Evolutionary conservation across 2,329 filamentous ascomycete species (phyloP).

Genomic region (Alternaria tenuissima): DNA sequence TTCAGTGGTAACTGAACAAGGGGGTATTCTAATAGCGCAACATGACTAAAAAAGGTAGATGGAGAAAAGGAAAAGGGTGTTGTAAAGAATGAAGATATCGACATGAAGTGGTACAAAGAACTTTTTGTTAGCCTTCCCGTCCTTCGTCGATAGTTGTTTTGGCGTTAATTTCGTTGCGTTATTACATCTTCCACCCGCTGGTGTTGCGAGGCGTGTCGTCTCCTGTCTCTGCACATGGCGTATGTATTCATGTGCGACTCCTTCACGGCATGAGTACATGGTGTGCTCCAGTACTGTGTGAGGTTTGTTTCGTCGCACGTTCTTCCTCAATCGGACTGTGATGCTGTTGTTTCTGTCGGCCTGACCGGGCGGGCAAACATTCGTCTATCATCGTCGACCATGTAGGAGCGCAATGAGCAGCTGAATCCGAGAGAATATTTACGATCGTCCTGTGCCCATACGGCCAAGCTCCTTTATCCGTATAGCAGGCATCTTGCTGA

Average conservation of each 20-base stretch:
- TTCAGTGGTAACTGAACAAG: not conserved
- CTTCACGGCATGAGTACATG: not conserved
- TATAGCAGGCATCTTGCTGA: constrained; percentile 47
- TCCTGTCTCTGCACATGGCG: not conserved
- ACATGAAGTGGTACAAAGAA: constrained; percentile 1
- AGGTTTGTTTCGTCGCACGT: not conserved
- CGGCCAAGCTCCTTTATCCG: constrained; percentile 45
- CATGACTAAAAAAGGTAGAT: not conserved
- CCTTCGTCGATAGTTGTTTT: constrained; percentile 10
- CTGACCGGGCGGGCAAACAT: not conserved
- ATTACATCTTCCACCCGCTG: not conserved
- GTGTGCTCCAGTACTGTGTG: not conserved
- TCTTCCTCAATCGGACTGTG: not conserved
- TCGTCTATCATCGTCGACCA: not conserved
- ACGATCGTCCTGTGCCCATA: constrained; percentile 38
- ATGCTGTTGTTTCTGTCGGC: not conserved
- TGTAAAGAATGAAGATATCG: constrained; percentile 1
- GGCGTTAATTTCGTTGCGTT: constrained; percentile 18
- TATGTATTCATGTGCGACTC: not conserved
- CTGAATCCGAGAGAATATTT: not conserved
- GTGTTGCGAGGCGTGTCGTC: not conserved
- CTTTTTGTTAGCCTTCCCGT: not conserved
- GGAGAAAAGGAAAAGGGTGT: not conserved
- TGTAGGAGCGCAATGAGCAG: constrained; percentile 1
- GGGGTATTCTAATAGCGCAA: constrained; percentile 3